phyloP scores from a whole-genome alignment of 495 filamentous ascomycete species.

The Podospora tetraspora region DNA sequence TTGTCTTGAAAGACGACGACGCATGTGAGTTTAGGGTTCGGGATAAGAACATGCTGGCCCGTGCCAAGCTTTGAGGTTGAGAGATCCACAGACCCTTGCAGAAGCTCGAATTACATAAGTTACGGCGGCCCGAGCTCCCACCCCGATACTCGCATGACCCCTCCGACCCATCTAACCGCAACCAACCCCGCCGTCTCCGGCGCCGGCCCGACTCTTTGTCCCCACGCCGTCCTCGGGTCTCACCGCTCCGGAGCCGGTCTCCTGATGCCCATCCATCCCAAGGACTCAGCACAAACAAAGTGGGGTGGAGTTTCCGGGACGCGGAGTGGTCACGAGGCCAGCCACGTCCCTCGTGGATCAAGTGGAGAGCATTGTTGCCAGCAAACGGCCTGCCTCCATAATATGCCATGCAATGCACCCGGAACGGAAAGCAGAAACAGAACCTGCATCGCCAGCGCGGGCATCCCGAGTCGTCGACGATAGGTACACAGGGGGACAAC shows the following conservation, averaged over 20 bases:
- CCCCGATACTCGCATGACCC: background rate
- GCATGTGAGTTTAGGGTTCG: background rate
- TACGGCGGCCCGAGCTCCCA: background rate
- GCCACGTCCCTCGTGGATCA: background rate
- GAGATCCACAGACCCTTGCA: background rate
- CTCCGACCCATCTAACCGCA: background rate
- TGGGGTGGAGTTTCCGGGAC: background rate
- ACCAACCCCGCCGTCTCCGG: background rate
- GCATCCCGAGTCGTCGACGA: background rate
- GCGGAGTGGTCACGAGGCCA: background rate
- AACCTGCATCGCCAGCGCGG: background rate
- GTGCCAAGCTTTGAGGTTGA: background rate
- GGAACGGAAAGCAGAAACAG: background rate
- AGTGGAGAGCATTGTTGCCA: background rate
- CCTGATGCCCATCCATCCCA: background rate
- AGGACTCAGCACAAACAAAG: background rate
- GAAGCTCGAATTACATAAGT: background rate
- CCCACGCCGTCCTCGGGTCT: background rate
- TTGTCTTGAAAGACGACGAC: background rate
- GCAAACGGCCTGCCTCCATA: background rate
- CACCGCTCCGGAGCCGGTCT: conserved; percentile 1
- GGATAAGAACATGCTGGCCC: background rate
- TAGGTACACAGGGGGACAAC: background rate
- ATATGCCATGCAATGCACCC: background rate
- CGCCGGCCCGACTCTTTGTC: background rate